A percentile compares a stretch with the other conserved stretches of the same genome.
phyloP scores from a whole-genome alignment of 1,284 basidiomycete genomes.

The Rhodotorula sp. region DNA sequence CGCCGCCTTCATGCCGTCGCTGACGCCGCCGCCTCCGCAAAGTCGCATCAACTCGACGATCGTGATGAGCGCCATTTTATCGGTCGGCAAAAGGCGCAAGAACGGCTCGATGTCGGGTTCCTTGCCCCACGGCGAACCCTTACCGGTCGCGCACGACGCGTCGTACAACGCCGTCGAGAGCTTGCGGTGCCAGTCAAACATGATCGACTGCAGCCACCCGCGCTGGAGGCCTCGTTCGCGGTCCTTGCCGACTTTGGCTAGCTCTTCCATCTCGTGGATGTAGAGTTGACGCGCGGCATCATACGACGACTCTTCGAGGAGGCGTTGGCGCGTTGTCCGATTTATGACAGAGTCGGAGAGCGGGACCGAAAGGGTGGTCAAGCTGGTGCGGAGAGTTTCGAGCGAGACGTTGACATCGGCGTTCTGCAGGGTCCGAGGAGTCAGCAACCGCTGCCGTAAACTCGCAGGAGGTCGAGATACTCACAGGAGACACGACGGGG shows the following conservation, averaged over 20 bases:
- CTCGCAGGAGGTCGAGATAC: neutral
- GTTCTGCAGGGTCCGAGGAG: constrained; percentile 2
- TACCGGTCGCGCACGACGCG: constrained; percentile 17
- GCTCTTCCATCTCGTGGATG: constrained; percentile 62
- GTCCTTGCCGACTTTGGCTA: constrained; percentile 61
- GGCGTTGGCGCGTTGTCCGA: constrained; percentile 67
- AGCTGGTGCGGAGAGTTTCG: constrained; percentile 36
- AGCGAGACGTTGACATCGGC: constrained; percentile 34
- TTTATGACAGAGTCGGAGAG: constrained; percentile 21
- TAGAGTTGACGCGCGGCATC: constrained; percentile 74
- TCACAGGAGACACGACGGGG: constrained; percentile 14
- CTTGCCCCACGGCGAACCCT: constrained; percentile 19
- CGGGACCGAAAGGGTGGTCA: constrained; percentile 25
- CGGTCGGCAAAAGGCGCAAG: constrained; percentile 69
- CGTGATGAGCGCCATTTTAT: constrained; percentile 81
- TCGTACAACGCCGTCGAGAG: constrained; percentile 57
- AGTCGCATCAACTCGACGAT: constrained; percentile 88
- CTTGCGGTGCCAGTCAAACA: constrained; percentile 81
- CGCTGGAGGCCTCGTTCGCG: constrained; percentile 56
- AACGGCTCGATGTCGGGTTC: constrained; percentile 57
- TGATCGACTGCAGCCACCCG: constrained; percentile 68
- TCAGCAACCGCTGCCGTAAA: neutral
- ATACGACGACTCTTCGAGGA: constrained; percentile 79
- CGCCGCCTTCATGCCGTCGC: constrained; percentile 62
- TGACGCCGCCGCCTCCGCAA: constrained; percentile 67